Percentiles rank a stretch among this genome's conserved stretches.
These are phyloP conservation scores for Gaillardinia entomophila DNA, from an alignment of 805 yeast genomes.

Conservation along the genomic window DNA sequence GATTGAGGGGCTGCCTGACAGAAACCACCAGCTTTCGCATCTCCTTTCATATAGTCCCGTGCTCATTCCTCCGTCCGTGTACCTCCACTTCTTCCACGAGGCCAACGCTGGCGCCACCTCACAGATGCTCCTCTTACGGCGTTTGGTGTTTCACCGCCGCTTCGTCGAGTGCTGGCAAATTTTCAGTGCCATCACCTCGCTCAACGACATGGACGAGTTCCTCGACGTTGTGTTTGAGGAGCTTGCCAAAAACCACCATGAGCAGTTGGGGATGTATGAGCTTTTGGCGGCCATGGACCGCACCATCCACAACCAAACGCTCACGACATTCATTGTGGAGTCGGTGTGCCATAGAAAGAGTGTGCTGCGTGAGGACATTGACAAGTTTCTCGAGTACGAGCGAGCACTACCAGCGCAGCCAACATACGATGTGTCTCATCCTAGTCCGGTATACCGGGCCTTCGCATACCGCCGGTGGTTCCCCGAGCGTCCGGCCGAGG, in stretches of 20 bases:
- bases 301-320: slow-evolving; percentile 5
- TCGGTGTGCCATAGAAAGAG: slow-evolving; percentile 10
- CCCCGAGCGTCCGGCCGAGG: background rate
- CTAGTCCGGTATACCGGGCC: background rate
- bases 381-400: slow-evolving; percentile 2
- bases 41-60: slow-evolving; percentile 27
- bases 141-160: slow-evolving; percentile 25
- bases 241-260: slow-evolving; percentile 12
- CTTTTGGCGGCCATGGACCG: slow-evolving; percentile 16
- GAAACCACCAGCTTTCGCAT: background rate
- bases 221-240: slow-evolving; percentile 19
- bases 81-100: slow-evolving; percentile 13
- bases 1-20: background rate
- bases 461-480: background rate
- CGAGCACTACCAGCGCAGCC: background rate
- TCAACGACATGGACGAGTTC: slow-evolving; percentile 33
- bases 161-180: slow-evolving; percentile 27
- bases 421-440: background rate
- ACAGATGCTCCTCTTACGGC: slow-evolving; percentile 16
- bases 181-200: slow-evolving; percentile 18
- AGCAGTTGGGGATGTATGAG: slow-evolving; percentile 20
- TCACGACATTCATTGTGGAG: slow-evolving; percentile 14
- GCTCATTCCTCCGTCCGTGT: slow-evolving; percentile 22
- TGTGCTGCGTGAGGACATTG: slow-evolving; percentile 2
- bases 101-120: slow-evolving; percentile 12